Conservation (phyloP, 495 filamentous ascomycete genomes). For the Chlorociboria aeruginascens region DNA sequence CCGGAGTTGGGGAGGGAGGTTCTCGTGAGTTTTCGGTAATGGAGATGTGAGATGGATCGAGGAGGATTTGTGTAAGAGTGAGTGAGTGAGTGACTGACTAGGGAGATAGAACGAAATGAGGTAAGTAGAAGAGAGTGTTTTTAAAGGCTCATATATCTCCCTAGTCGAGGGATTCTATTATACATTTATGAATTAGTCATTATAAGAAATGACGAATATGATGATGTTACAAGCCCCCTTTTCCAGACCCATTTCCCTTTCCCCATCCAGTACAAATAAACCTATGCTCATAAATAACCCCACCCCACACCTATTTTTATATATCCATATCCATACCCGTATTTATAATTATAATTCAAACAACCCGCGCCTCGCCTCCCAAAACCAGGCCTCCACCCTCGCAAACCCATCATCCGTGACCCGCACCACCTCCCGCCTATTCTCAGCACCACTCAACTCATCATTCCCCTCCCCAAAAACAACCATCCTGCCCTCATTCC, state of each 20-base stretch:
- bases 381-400: conserved; percentile 41
- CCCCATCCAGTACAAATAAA: neutral
- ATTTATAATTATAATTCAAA: conserved; percentile 2
- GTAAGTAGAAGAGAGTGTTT: too few relatives aligned
- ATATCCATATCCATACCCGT: neutral
- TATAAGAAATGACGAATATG: neutral
- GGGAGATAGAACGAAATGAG: neutral
- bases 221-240: neutral
- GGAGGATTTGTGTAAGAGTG: neutral
- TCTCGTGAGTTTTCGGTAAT: conserved; percentile 23
- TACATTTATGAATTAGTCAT: too few relatives aligned
- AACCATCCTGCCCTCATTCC: conserved; percentile 20
- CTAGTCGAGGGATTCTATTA: too few relatives aligned
- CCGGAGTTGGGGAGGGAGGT: conserved; percentile 49
- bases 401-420: conserved; percentile 32
- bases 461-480: conserved; percentile 54
- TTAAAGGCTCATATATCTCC: too few relatives aligned
- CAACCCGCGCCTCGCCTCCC: conserved; percentile 28
- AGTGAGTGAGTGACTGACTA: neutral
- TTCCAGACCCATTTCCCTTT: neutral
- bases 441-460: conserved; percentile 34
- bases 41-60: neutral
- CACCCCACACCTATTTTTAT: neutral
- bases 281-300: too few relatives aligned
- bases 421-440: conserved; percentile 31